phyloP scores from a whole-genome alignment of 2,329 filamentous ascomycete genomes.

The Aureobasidium musti region DNA sequence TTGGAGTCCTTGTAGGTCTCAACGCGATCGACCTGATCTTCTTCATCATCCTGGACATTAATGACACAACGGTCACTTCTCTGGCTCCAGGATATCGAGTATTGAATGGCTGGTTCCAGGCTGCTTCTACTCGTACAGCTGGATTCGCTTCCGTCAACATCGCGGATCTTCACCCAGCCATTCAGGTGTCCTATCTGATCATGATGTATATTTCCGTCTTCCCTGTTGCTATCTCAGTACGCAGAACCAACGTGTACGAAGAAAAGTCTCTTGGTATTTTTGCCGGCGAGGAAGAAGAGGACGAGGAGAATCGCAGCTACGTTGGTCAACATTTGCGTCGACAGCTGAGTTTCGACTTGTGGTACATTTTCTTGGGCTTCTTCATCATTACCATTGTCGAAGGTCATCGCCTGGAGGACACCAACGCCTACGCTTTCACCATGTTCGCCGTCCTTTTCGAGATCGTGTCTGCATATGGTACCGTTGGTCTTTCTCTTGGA shows the following conservation, averaged over 20 bases:
- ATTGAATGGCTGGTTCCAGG: conserved; percentile 86
- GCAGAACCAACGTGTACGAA: conserved; percentile 94
- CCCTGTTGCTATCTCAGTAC: conserved; percentile 92
- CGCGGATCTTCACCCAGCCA: conserved; percentile 76
- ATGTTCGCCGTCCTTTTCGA: conserved; percentile 70
- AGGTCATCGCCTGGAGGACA: conserved; percentile 66
- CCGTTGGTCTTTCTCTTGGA: conserved; percentile 86
- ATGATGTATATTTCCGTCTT: conserved; percentile 99
- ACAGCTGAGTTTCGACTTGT: conserved; percentile 94
- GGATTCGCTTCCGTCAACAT: conserved; percentile 84
- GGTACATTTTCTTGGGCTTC: conserved; percentile 92
- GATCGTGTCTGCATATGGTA: conserved; percentile 88
- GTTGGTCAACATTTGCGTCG: conserved; percentile 87
- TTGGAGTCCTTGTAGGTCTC: conserved; percentile 77
- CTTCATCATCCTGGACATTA: conserved; percentile 87
- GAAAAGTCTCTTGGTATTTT: conserved; percentile 82
- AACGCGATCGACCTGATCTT: conserved; percentile 86
- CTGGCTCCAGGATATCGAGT: conserved; percentile 74
- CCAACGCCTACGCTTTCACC: conserved; percentile 56
- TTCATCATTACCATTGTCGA: conserved; percentile 93
- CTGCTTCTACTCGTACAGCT: conserved; percentile 83
- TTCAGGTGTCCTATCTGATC: conserved; percentile 90
- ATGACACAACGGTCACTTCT: conserved; percentile 66
- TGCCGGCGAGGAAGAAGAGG: conserved; percentile 52
- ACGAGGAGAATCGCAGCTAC: conserved; percentile 70